phyloP scores from a whole-genome alignment of 768 basidiomycete species.

The Gyrodon lividus region DNA sequence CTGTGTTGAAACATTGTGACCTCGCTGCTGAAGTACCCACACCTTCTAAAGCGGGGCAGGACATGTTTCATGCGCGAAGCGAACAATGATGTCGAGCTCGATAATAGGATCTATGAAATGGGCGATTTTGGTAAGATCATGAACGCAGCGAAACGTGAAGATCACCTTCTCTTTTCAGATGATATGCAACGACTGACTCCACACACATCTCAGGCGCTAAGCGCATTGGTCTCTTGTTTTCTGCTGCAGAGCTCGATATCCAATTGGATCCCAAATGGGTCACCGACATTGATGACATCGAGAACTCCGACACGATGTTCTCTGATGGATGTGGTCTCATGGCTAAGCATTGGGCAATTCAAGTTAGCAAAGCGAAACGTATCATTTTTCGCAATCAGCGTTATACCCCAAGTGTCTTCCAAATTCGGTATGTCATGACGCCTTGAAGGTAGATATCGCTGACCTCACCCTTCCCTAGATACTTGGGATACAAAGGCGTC shows the following conservation, averaged over 20 bases:
- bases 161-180: slow-evolving; percentile 2
- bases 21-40: neutral
- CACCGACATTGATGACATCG: slow-evolving; percentile 60
- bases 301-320: slow-evolving; percentile 54
- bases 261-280: slow-evolving; percentile 47
- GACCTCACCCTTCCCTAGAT: slow-evolving; percentile 36
- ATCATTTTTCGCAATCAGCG: slow-evolving; percentile 54
- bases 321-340: slow-evolving; percentile 73
- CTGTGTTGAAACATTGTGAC: slow-evolving; percentile 5
- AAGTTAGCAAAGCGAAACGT: slow-evolving; percentile 51
- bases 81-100: slow-evolving; percentile 52
- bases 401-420: slow-evolving; percentile 62
- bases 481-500: slow-evolving; percentile 72
- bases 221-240: slow-evolving; percentile 66
- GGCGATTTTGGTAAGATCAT: slow-evolving; percentile 62
- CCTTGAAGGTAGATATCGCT: neutral
- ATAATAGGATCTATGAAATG: slow-evolving; percentile 52
- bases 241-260: slow-evolving; percentile 60
- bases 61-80: slow-evolving; percentile 64
- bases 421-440: slow-evolving; percentile 48
- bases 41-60: slow-evolving; percentile 46
- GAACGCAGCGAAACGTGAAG: slow-evolving; percentile 61
- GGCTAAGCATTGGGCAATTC: slow-evolving; percentile 47
- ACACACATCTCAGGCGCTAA: slow-evolving; percentile 54
- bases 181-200: neutral